phyloP scores from a whole-genome alignment of 805 yeast species.

The Starmerella riodocensis region DNA sequence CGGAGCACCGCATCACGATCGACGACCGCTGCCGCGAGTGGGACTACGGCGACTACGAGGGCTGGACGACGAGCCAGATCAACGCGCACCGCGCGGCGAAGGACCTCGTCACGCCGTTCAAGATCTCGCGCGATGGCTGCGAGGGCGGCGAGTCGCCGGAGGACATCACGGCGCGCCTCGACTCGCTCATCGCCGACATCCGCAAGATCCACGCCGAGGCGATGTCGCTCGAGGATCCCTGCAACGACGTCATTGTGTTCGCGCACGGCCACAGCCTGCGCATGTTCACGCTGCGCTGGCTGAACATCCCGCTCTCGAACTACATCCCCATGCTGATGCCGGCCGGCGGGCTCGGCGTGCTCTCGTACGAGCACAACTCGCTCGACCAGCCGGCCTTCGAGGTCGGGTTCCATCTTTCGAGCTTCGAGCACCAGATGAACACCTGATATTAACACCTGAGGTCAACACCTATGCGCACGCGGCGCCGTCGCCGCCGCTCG shows the following conservation, averaged over 20 bases:
- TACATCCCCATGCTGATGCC: slow-evolving; percentile 79
- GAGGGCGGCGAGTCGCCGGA: slow-evolving; percentile 69
- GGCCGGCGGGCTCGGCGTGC: slow-evolving; percentile 90
- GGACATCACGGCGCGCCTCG: slow-evolving; percentile 60
- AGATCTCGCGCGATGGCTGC: slow-evolving; percentile 92
- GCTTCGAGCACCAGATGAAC: slow-evolving; percentile 17
- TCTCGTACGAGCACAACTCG: slow-evolving; percentile 76
- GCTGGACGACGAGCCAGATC: slow-evolving; percentile 57
- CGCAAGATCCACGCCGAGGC: slow-evolving; percentile 33
- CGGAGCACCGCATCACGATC: slow-evolving; percentile 17
- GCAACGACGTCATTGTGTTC: slow-evolving; percentile 66
- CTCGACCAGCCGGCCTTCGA: slow-evolving; percentile 77
- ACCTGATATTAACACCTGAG: too few species aligned
- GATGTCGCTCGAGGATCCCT: slow-evolving; percentile 28
- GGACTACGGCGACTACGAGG: slow-evolving; percentile 96
- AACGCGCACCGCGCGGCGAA: slow-evolving; percentile 25
- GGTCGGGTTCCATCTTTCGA: slow-evolving; percentile 35
- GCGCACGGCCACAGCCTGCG: slow-evolving; percentile 92
- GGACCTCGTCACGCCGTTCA: slow-evolving; percentile 23
- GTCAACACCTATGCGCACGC: too few species aligned
- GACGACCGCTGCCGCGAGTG: slow-evolving; percentile 72
- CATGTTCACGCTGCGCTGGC: slow-evolving; percentile 84
- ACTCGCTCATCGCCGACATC: slow-evolving; percentile 52
- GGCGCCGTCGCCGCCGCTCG: too few species aligned
- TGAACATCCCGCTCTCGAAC: slow-evolving; percentile 38